Evolutionary conservation across 768 basidiomycete genomes (phyloP).

Genomic region (Tylopilus subfusipes): DNA sequence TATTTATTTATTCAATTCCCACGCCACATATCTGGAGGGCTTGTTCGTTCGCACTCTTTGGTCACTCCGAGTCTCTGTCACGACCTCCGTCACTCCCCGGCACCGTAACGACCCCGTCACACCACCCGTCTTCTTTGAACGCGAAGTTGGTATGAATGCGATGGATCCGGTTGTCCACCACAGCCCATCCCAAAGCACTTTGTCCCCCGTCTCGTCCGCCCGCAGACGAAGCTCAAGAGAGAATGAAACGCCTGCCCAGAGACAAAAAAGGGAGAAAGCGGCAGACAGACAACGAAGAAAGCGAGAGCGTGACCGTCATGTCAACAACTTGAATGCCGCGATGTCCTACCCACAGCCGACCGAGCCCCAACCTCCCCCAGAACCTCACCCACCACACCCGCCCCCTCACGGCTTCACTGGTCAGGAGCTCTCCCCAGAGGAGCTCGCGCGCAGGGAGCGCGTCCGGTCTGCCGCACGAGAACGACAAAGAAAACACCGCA

Average conservation of each 20-base stretch:
- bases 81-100: slow-evolving; percentile 34
- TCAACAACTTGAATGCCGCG: slow-evolving; percentile 38
- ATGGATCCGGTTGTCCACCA: slow-evolving; percentile 35
- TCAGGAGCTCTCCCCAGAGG: slow-evolving; percentile 54
- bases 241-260: slow-evolving; percentile 70
- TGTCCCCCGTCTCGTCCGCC: slow-evolving; percentile 32
- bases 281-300: slow-evolving; percentile 83
- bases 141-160: slow-evolving; percentile 25
- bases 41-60: slow-evolving; percentile 19
- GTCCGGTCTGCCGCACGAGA: slow-evolving; percentile 76
- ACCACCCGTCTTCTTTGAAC: slow-evolving; percentile 19
- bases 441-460: slow-evolving; percentile 62
- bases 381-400: slow-evolving; percentile 32
- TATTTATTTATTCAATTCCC: slow-evolving; percentile 10
- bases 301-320: slow-evolving; percentile 63
- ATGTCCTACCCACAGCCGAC: slow-evolving; percentile 38
- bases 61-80: slow-evolving; percentile 34
- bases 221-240: slow-evolving; percentile 58
- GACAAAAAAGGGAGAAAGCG: slow-evolving; percentile 80
- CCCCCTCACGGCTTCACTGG: slow-evolving; percentile 25
- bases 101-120: slow-evolving; percentile 36
- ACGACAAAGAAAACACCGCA: slow-evolving; percentile 78
- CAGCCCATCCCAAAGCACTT: slow-evolving; percentile 30
- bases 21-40: slow-evolving; percentile 23
- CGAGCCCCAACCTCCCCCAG: slow-evolving; percentile 32